A percentile compares a stretch with the other conserved stretches of the same genome.
These are phyloP conservation scores for Penicillium janthinellum DNA, from an alignment of 2,329 filamentous ascomycete species.

Conservation along the genomic window DNA sequence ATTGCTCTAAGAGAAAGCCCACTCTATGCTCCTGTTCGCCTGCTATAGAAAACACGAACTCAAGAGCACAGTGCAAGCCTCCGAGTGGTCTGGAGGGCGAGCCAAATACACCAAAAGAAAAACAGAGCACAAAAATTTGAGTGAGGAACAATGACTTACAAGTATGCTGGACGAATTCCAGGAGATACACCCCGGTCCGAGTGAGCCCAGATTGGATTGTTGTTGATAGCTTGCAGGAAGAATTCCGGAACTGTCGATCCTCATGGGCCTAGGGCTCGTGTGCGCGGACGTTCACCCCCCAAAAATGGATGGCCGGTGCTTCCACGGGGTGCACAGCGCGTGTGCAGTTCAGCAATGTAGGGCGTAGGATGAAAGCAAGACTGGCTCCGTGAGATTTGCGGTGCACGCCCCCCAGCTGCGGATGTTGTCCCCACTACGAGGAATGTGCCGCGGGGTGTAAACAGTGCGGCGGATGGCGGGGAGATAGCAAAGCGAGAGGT, in stretches of 20 bases:
- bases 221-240: constrained; percentile 16
- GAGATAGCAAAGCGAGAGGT: background rate
- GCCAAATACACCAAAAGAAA: background rate
- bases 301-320: background rate
- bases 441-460: constrained; percentile 21
- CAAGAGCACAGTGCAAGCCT: constrained; percentile 10
- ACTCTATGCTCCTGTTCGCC: constrained; percentile 14
- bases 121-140: background rate
- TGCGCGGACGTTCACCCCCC: background rate
- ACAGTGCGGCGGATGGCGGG: constrained; percentile 1
- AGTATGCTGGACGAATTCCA: constrained; percentile 20
- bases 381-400: constrained; percentile 3
- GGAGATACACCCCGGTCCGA: background rate
- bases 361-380: constrained; percentile 11
- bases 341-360: constrained; percentile 26
- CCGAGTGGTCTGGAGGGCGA: constrained; percentile 2
- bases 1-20: background rate
- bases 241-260: constrained; percentile 24
- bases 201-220: constrained; percentile 16
- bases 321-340: constrained; percentile 1
- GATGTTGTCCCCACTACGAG: constrained; percentile 16
- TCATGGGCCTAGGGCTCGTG: constrained; percentile 11
- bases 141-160: constrained; percentile 16
- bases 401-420: background rate
- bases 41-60: constrained; percentile 7